Percentiles rank a stretch among this genome's conserved stretches.
Conservation (phyloP, 192 early-diverging fungal genomes). For the Coemansia sp. region DNA sequence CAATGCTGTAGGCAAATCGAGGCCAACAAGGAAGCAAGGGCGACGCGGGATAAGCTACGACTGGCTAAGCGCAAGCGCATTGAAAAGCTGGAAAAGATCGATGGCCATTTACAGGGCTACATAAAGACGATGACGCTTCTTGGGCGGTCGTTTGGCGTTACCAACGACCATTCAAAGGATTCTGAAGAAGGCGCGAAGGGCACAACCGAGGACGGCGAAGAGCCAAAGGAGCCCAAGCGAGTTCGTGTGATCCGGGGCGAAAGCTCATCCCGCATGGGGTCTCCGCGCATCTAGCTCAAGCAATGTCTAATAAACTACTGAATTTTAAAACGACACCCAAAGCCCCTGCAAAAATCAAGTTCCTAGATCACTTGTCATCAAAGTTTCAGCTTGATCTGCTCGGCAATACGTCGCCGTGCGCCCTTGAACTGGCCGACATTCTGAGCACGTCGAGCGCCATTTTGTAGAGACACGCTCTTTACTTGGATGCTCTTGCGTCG, state of each 20-base stretch:
- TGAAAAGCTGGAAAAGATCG: slow-evolving; percentile 50
- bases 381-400: slow-evolving; percentile 53
- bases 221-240: slow-evolving; percentile 21
- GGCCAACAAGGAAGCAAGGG: slow-evolving; percentile 16
- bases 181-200: slow-evolving; percentile 15
- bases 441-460: not conserved
- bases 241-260: slow-evolving; percentile 31
- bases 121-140: slow-evolving; percentile 37
- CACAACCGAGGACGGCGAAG: slow-evolving; percentile 17
- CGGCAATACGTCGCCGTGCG: slow-evolving; percentile 41
- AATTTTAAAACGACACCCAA: not conserved
- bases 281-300: slow-evolving; percentile 29
- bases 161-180: slow-evolving; percentile 9
- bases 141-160: slow-evolving; percentile 21
- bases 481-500: slow-evolving; percentile 15
- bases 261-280: slow-evolving; percentile 29
- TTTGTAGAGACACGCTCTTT: not conserved
- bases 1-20: slow-evolving; percentile 28
- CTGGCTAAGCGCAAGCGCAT: slow-evolving; percentile 39
- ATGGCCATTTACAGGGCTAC: slow-evolving; percentile 36
- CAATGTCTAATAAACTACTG: not conserved
- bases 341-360: not conserved
- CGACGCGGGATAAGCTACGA: slow-evolving; percentile 40
- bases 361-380: not conserved
- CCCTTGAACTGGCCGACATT: slow-evolving; percentile 15